A percentile compares a stretch with the other conserved stretches of the same genome.
phyloP scores from a whole-genome alignment of 2,329 filamentous ascomycete genomes.

The Ceratocystis variospora region DNA sequence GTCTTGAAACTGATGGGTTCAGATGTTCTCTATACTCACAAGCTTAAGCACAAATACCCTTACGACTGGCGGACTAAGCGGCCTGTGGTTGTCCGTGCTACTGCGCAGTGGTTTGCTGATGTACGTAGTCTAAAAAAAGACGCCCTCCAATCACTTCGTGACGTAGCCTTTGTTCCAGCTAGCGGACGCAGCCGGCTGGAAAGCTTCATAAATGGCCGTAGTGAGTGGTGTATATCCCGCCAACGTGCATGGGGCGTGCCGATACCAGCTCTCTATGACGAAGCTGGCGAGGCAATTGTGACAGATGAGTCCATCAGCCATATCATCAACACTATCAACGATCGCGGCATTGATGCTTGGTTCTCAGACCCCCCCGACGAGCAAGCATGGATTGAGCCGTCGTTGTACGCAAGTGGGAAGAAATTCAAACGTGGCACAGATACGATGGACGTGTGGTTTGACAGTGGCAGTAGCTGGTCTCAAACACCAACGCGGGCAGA shows the following conservation, averaged over 20 bases:
- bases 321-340: constrained; percentile 63
- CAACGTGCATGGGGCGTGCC: constrained; percentile 95
- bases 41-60: constrained; percentile 81
- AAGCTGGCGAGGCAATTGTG: constrained; percentile 60
- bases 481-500: constrained; percentile 49
- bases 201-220: constrained; percentile 75
- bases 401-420: constrained; percentile 36
- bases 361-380: constrained; percentile 74
- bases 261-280: constrained; percentile 76
- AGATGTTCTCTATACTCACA: constrained; percentile 54
- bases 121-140: constrained; percentile 66
- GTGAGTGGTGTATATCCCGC: constrained; percentile 95
- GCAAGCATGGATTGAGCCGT: constrained; percentile 57
- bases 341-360: constrained; percentile 82
- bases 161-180: constrained; percentile 67
- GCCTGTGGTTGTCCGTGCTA: constrained; percentile 80
- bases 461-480: constrained; percentile 90
- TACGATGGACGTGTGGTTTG: constrained; percentile 99
- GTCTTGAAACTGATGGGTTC: constrained; percentile 56
- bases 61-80: constrained; percentile 96
- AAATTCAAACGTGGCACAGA: constrained; percentile 65
- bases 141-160: constrained; percentile 54
- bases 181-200: constrained; percentile 60
- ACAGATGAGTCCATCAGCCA: constrained; percentile 67
- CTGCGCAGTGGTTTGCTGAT: constrained; percentile 96